Evolutionary conservation across 2,329 filamentous ascomycete species (phyloP).

Genomic region (Hypoxylon sp.): DNA sequence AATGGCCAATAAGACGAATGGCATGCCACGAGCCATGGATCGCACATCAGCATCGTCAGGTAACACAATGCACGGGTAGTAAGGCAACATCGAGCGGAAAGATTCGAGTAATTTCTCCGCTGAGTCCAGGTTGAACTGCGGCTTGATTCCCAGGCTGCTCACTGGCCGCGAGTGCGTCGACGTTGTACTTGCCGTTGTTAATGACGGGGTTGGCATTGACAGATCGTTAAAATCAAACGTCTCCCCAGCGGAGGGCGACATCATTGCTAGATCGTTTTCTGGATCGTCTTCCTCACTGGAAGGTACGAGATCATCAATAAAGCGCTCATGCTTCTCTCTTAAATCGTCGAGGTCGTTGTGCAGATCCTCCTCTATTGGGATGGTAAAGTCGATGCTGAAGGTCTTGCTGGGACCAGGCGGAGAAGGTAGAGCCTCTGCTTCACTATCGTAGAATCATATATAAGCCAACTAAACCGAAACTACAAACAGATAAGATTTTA

Average conservation of each 20-base stretch:
- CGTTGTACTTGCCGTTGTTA: constrained; percentile 48
- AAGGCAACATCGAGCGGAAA: constrained; percentile 59
- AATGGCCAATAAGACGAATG: constrained; percentile 69
- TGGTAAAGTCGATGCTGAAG: constrained; percentile 67
- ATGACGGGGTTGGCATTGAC: constrained; percentile 48
- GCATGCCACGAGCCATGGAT: constrained; percentile 61
- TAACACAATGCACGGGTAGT: constrained; percentile 63
- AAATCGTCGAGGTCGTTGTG: constrained; percentile 61
- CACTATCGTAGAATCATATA: constrained; percentile 22
- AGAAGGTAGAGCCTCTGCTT: constrained; percentile 51
- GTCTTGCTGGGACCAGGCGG: constrained; percentile 63
- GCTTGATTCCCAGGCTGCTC: constrained; percentile 61
- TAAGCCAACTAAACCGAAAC: constrained; percentile 22
- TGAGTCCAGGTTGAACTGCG: constrained; percentile 70
- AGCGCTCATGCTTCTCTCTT: constrained; percentile 60
- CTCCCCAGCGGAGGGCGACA: constrained; percentile 21
- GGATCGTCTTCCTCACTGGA: constrained; percentile 46
- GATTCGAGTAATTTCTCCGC: constrained; percentile 62
- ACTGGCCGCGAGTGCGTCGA: constrained; percentile 54
- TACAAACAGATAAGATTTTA: neutral
- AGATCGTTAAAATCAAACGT: constrained; percentile 51
- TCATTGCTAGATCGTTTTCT: constrained; percentile 38
- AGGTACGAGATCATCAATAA: constrained; percentile 60
- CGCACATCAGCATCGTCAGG: constrained; percentile 60
- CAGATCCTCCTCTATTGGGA: constrained; percentile 59